These are phyloP conservation scores for Cronartium ribicola DNA, from an alignment of 1,284 basidiomycete genomes.

Conservation along the genomic window DNA sequence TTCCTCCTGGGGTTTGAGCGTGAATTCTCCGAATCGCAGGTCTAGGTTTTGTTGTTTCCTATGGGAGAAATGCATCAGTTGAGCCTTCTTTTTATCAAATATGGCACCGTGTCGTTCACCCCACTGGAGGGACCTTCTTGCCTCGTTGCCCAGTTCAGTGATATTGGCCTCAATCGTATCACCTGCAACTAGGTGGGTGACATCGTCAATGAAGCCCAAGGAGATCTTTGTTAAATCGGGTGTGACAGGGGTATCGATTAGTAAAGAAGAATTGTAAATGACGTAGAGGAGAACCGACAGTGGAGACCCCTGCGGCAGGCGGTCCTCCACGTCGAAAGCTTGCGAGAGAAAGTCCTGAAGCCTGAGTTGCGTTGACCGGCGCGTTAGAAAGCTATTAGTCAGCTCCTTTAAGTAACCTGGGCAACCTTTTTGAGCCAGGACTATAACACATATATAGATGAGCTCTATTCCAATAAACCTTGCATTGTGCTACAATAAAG, in stretches of 20 bases:
- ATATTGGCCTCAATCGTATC: not conserved
- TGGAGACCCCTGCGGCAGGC: slow-evolving; percentile 2
- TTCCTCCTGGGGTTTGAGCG: not conserved
- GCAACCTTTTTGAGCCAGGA: not conserved
- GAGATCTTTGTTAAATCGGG: not conserved
- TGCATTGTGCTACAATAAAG: too few relatives aligned
- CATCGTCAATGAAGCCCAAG: not conserved
- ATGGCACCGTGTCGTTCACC: not conserved
- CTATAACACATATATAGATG: too few relatives aligned
- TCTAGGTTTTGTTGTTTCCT: not conserved
- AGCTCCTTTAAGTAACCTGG: not conserved
- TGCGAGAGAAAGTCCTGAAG: not conserved
- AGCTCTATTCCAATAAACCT: too few relatives aligned
- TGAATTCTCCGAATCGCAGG: too few relatives aligned
- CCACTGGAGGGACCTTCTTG: not conserved
- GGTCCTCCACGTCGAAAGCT: not conserved
- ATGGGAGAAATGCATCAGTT: not conserved
- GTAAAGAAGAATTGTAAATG: not conserved
- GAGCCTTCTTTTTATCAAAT: not conserved
- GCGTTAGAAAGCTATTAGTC: not conserved
- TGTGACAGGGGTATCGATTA: not conserved
- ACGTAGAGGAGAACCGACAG: slow-evolving; percentile 4
- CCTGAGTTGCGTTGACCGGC: not conserved
- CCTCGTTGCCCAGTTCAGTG: not conserved
- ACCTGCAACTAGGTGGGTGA: not conserved